Evolutionary conservation across 2,329 filamentous ascomycete genomes (phyloP), one percentile per base, ranked within the genome.

Genomic region (Zymoseptoria tritici): DNA sequence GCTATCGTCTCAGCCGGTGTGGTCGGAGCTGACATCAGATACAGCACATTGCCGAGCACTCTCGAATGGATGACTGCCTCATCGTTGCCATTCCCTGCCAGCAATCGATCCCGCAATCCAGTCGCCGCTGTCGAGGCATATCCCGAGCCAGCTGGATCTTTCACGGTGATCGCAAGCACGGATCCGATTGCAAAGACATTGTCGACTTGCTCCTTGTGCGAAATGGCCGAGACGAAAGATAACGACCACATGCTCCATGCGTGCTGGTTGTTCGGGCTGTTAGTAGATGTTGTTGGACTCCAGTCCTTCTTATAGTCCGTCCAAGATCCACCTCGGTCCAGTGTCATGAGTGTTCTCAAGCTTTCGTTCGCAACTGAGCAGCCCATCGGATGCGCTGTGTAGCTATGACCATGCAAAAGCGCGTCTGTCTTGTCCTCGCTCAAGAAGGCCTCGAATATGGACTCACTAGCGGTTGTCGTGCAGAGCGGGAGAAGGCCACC

Each of bases 391-490:
- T 95, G 90, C 0, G 90, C 90, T 0, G 90, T 95, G 74, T 95
- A 95, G 72, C 89, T 93, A 71, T 95, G 90, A 0, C 90, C 90
- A 66, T 95, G 91, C 3, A 95, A 77, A 4, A 95, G 75, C 0
- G 90, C 90, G 65, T 93, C 89, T 0, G 83, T 85, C 75, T 94
- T 95, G 54, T 90, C 85, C 1, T 83, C 78, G 56, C 86, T 86
- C 11, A 83, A 76, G 69, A 95, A 95, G 0, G 84, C 83, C 1
- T 83, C 70, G 72, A 91, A 94, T 52, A 95, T 86, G 60, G 80
- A 81, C 60, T 91, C 79, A 42, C 87, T 91, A 0, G 90, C 89
- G 3, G 89, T 76, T 0, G 91, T 96, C 0, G 86, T 82, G 67
- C 87, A 90, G 0, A 96, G 82, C 0, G 90, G 91, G 0, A 95